Percentiles rank a stretch among this genome's conserved stretches.
Conservation (phyloP, 192 early-diverging fungal genomes). For the Phlyctochytrium planicorne region DNA sequence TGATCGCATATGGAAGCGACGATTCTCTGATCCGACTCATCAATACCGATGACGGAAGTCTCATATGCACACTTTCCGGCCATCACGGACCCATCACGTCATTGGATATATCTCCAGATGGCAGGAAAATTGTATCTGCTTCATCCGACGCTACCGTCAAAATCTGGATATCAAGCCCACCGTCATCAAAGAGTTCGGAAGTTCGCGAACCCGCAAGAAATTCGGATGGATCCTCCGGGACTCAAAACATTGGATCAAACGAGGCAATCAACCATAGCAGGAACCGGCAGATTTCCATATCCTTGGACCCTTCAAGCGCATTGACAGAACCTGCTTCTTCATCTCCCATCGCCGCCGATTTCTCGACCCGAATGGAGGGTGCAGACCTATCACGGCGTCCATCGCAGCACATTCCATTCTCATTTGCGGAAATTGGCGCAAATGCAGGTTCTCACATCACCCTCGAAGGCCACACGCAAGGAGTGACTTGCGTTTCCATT, state of each 20-base stretch:
- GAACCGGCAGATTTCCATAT: not conserved
- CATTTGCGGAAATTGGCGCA: not conserved
- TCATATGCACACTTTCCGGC: not conserved
- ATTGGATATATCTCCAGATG: slow-evolving; percentile 6
- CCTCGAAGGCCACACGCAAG: slow-evolving; percentile 9
- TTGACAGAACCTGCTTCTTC: too few relatives aligned
- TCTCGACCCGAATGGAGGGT: not conserved
- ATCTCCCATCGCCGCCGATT: too few relatives aligned
- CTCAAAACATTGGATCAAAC: not conserved
- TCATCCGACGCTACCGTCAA: slow-evolving; percentile 1
- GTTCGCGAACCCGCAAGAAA: too few relatives aligned
- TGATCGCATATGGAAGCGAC: not conserved
- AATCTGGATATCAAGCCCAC: slow-evolving; percentile 1
- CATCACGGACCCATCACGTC: not conserved
- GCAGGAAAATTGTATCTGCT: slow-evolving; percentile 6
- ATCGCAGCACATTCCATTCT: too few relatives aligned
- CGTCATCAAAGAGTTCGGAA: not conserved
- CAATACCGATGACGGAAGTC: not conserved
- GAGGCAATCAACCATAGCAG: not conserved
- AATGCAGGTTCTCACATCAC: not conserved
- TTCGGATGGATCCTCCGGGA: not conserved
- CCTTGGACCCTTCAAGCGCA: not conserved
- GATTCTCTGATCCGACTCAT: not conserved
- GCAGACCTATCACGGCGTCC: not conserved
- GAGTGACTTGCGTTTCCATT: slow-evolving; percentile 10